Evolutionary conservation across 352 stramenopile species (phyloP).

Genomic region (Globisporangium perplexum): DNA sequence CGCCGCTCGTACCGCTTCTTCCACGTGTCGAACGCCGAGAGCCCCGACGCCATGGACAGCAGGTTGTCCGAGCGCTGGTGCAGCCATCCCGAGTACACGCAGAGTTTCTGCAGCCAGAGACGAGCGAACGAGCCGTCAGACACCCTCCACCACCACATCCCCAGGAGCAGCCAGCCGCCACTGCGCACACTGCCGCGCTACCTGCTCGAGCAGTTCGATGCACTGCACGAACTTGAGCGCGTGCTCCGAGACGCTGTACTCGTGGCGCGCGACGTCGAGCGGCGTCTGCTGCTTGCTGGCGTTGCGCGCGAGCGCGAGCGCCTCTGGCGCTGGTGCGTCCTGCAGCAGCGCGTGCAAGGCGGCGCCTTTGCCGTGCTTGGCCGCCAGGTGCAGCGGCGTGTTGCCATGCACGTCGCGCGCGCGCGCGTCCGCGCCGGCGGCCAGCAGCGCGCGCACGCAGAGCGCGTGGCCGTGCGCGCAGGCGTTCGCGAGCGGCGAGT

Average conservation of each 20-base stretch:
- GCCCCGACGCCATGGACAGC: constrained; percentile 63
- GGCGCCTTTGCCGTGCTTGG: constrained; percentile 51
- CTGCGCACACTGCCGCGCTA: no score
- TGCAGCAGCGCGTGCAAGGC: constrained; percentile 59
- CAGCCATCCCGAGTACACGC: constrained; percentile 76
- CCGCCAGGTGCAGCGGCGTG: constrained; percentile 65
- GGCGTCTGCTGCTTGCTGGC: constrained; percentile 47
- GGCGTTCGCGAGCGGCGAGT: constrained; percentile 65
- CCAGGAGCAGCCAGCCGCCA: no score
- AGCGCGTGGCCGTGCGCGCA: constrained; percentile 50
- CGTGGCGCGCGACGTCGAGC: constrained; percentile 64
- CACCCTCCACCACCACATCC: no score
- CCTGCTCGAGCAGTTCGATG: constrained; percentile 78
- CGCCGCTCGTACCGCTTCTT: constrained; percentile 46
- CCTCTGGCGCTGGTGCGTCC: constrained; percentile 19
- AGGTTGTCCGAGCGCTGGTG: constrained; percentile 80
- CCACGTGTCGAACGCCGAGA: constrained; percentile 77
- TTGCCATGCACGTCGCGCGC: constrained; percentile 49
- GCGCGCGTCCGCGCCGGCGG: constrained; percentile 51
- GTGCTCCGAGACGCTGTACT: constrained; percentile 33
- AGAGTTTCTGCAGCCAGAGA: constrained; percentile 48
- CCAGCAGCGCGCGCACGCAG: constrained; percentile 54
- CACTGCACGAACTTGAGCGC: constrained; percentile 51
- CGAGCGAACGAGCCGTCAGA: not conserved
- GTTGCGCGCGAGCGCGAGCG: constrained; percentile 56